Conservation (phyloP, 169 alveolate species). For the Babesia ovata region DNA sequence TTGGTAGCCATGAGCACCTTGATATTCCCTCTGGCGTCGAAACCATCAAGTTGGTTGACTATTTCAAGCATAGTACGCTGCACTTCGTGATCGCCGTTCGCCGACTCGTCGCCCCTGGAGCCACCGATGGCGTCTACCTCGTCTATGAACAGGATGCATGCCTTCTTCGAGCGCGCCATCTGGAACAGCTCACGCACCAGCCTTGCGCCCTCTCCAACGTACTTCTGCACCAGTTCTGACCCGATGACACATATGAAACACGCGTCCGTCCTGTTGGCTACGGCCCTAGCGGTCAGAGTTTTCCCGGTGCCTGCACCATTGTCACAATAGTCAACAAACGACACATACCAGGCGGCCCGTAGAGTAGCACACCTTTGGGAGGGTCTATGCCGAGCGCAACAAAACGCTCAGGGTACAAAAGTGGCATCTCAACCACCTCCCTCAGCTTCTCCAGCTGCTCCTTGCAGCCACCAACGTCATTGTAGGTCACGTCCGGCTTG, state of each 20-base stretch:
- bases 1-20: slow-evolving; percentile 98
- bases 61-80: slow-evolving; percentile 99
- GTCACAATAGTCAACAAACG: slow-evolving; percentile 75
- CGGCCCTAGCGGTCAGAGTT: slow-evolving; percentile 99
- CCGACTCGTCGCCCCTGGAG: slow-evolving; percentile 86
- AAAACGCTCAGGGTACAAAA: slow-evolving; percentile 96
- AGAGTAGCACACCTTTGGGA: slow-evolving; percentile 97
- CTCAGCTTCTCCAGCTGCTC: slow-evolving; percentile 96
- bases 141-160: slow-evolving; percentile 98
- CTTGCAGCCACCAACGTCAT: slow-evolving; percentile 99
- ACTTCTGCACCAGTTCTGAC: slow-evolving; percentile 97
- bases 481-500: slow-evolving; percentile 99
- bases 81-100: slow-evolving; percentile 97
- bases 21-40: slow-evolving; percentile 97
- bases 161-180: slow-evolving; percentile 96
- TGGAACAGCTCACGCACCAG: slow-evolving; percentile 97
- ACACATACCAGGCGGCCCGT: slow-evolving; percentile 99
- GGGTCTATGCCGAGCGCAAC: slow-evolving; percentile 99
- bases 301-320: slow-evolving; percentile 84
- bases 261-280: slow-evolving; percentile 99
- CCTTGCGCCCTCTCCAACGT: slow-evolving; percentile 99
- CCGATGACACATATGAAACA: slow-evolving; percentile 99
- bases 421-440: slow-evolving; percentile 99
- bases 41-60: slow-evolving; percentile 98
- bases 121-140: slow-evolving; percentile 97